A percentile compares a stretch with the other conserved stretches of the same genome.
Conservation (phyloP, 2,329 filamentous ascomycete genomes). For the Monosporascus sp. region DNA sequence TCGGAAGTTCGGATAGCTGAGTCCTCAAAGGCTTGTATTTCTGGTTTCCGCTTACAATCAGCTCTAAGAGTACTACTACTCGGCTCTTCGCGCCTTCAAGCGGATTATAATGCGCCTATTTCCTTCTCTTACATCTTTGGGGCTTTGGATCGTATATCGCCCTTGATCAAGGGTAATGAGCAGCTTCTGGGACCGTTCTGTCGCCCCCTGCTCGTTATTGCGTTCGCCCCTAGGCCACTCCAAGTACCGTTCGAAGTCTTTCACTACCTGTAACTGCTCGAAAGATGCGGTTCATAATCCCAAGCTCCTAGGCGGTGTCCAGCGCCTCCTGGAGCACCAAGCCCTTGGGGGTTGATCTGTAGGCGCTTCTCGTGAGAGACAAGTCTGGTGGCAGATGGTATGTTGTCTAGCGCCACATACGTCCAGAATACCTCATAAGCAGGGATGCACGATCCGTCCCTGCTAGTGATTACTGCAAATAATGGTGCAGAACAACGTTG, state of each 20-base stretch:
- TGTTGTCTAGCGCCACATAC: conserved; percentile 7
- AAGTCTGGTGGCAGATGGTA: not conserved
- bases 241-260: conserved; percentile 8
- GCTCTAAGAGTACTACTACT: not conserved
- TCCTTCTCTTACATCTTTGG: not conserved
- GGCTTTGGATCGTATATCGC: too few relatives aligned
- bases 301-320: conserved; percentile 28
- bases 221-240: too few relatives aligned
- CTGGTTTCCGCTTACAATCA: not conserved
- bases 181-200: not conserved
- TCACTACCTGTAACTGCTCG: conserved; percentile 15
- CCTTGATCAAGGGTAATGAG: not conserved
- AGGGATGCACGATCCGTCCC: conserved; percentile 1
- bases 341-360: conserved; percentile 24
- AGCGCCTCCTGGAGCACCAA: conserved; percentile 24
- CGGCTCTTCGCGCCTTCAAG: not conserved
- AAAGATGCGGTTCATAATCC: conserved; percentile 25
- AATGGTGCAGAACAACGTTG: too few relatives aligned
- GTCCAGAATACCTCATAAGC: conserved; percentile 1
- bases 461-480: not conserved
- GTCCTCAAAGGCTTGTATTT: conserved; percentile 1
- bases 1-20: conserved; percentile 4
- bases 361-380: conserved; percentile 1
- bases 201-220: not conserved
- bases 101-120: not conserved